Conservation (phyloP, 2,329 filamentous ascomycete genomes). For the Xylaria sp. region DNA sequence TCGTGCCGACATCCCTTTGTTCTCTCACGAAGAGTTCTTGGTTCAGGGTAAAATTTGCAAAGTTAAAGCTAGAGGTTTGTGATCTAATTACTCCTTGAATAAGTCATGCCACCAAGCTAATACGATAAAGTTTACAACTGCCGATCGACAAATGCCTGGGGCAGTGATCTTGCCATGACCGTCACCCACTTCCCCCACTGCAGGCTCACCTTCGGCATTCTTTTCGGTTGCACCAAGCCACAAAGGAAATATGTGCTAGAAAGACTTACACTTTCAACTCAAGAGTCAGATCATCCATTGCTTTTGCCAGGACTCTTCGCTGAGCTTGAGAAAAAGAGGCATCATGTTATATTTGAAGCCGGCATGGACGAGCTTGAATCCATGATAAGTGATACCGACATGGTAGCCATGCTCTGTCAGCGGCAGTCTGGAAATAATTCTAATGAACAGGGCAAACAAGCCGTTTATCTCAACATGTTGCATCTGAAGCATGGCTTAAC, state of each 20-base stretch:
- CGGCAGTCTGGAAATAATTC: too few relatives aligned
- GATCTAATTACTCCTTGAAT: neutral
- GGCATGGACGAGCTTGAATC: constrained; percentile 8
- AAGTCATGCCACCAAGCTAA: neutral
- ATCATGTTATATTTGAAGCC: neutral
- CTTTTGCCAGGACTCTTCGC: constrained; percentile 1
- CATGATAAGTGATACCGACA: neutral
- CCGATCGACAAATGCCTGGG: neutral
- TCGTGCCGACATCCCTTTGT: neutral
- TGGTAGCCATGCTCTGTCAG: neutral
- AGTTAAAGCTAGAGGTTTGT: neutral
- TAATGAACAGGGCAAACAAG: neutral
- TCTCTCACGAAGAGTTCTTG: neutral
- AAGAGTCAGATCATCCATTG: neutral
- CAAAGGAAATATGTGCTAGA: neutral
- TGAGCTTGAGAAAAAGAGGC: constrained; percentile 5
- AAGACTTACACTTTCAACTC: neutral
- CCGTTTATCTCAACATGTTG: neutral
- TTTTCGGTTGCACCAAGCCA: neutral
- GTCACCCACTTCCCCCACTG: constrained; percentile 1
- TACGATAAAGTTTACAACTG: neutral
- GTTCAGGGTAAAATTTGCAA: neutral
- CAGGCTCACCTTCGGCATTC: constrained; percentile 1
- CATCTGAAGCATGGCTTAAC: neutral
- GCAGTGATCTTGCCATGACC: constrained; percentile 3